Evolutionary conservation across 768 basidiomycete genomes (phyloP).

Genomic region (Epithele typhae): DNA sequence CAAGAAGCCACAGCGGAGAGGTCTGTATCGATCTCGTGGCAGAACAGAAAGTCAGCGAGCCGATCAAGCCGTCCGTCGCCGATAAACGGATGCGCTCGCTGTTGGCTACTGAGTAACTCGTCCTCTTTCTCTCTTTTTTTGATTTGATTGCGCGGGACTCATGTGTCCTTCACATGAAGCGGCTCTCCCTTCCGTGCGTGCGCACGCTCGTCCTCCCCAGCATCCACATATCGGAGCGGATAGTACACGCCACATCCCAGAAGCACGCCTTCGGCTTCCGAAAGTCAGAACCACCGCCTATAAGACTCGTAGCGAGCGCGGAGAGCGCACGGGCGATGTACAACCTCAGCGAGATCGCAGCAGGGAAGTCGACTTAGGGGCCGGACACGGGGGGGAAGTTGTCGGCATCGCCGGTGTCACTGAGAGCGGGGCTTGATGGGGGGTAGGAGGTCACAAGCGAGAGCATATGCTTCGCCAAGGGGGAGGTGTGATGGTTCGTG

Average conservation of each 20-base stretch:
- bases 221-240: constrained; percentile 59
- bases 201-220: constrained; percentile 81
- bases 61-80: no score
- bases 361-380: constrained; percentile 53
- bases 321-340: constrained; percentile 77
- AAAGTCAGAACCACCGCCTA: constrained; percentile 24
- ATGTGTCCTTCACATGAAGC: constrained; percentile 35
- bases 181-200: constrained; percentile 42
- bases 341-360: constrained; percentile 65
- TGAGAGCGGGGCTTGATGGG: constrained; percentile 55
- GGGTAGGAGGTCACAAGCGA: constrained; percentile 48
- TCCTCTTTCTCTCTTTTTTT: background rate
- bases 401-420: constrained; percentile 62
- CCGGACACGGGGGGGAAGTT: constrained; percentile 47
- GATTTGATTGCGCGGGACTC: no score
- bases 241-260: constrained; percentile 33
- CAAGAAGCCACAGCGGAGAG: no score
- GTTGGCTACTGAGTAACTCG: constrained; percentile 33
- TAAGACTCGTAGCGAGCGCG: constrained; percentile 73
- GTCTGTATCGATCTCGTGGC: no score
- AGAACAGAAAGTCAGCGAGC: no score
- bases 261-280: constrained; percentile 13
- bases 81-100: no score
- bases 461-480: constrained; percentile 66
- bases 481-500: constrained; percentile 63